These are phyloP conservation scores for Haplosporangium sp. DNA, from an alignment of 371 early-diverging fungal genomes.

Conservation along the genomic window DNA sequence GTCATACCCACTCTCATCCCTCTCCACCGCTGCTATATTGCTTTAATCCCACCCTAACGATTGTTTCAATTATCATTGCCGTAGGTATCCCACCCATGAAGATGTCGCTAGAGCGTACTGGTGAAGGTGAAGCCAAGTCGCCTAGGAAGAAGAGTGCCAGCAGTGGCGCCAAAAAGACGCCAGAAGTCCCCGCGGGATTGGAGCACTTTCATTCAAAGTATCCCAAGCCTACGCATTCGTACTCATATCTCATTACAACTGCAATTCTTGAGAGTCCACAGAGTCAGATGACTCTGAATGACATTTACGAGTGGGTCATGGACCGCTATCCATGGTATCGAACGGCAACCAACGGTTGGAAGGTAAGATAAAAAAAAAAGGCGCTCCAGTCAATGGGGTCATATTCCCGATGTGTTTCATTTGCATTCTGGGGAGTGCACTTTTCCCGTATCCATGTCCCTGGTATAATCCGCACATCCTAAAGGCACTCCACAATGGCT, in stretches of 20 bases:
- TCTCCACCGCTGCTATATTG: neutral
- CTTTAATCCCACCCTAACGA: neutral
- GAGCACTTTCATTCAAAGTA: slow-evolving; percentile 41
- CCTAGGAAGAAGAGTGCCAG: slow-evolving; percentile 23
- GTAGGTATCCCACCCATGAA: slow-evolving; percentile 17
- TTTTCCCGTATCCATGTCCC: too few species aligned
- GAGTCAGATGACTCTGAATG: slow-evolving; percentile 86
- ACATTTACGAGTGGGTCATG: slow-evolving; percentile 94
- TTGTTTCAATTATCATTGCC: neutral
- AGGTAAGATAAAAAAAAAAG: slow-evolving; percentile 64
- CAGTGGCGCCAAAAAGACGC: slow-evolving; percentile 16
- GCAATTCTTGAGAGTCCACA: slow-evolving; percentile 85
- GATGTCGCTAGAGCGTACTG: slow-evolving; percentile 18
- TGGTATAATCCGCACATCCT: too few species aligned
- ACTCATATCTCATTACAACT: slow-evolving; percentile 92
- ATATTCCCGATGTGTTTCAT: too few species aligned
- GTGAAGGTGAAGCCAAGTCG: slow-evolving; percentile 14
- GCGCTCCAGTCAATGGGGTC: too few species aligned
- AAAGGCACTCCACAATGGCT: too few species aligned
- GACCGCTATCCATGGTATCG: slow-evolving; percentile 82
- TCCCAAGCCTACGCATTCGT: slow-evolving; percentile 89
- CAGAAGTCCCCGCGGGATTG: slow-evolving; percentile 32
- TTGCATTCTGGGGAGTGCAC: too few species aligned
- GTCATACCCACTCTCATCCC: slow-evolving; percentile 1
- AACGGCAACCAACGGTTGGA: slow-evolving; percentile 85